These are phyloP conservation scores for Metarhizium anisopliae DNA, from an alignment of 2,329 filamentous ascomycete genomes.

Conservation along the genomic window DNA sequence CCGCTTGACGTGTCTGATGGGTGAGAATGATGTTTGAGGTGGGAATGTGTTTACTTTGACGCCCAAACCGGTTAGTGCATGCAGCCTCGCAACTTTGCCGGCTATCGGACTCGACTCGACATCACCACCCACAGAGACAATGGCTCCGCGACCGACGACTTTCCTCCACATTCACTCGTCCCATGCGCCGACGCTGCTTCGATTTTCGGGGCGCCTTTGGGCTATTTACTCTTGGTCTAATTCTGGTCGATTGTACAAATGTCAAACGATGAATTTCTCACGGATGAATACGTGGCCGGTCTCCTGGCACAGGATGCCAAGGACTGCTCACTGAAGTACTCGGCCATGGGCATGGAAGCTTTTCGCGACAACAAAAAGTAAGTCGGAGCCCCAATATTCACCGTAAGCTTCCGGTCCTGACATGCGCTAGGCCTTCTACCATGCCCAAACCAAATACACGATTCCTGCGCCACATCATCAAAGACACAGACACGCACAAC, in stretches of 20 bases:
- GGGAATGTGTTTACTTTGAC: constrained; percentile 8
- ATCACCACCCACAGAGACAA: background rate
- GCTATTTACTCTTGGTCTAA: background rate
- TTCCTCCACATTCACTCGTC: background rate
- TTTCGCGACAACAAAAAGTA: constrained; percentile 43
- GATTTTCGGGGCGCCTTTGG: background rate
- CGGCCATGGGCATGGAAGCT: constrained; percentile 57
- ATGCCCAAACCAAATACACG: constrained; percentile 85
- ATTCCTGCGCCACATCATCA: constrained; percentile 81
- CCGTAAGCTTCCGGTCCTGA: background rate
- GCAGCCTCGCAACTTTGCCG: background rate
- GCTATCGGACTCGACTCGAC: background rate
- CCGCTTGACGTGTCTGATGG: background rate
- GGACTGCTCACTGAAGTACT: constrained; percentile 64
- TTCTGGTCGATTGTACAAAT: constrained; percentile 15
- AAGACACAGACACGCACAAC: constrained; percentile 84
- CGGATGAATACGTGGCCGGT: constrained; percentile 71
- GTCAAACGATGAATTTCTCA: constrained; percentile 43
- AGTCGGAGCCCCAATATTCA: constrained; percentile 9
- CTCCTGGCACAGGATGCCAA: constrained; percentile 75
- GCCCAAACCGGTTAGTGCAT: constrained; percentile 6
- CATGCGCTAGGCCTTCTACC: constrained; percentile 44
- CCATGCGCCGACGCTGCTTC: background rate
- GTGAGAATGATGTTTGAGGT: background rate
- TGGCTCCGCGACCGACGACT: background rate